A percentile compares a stretch with the other conserved stretches of the same genome.
Evolutionary conservation across 1,139 yeast genomes (phyloP).

Genomic region (Fermentozyma sake): DNA sequence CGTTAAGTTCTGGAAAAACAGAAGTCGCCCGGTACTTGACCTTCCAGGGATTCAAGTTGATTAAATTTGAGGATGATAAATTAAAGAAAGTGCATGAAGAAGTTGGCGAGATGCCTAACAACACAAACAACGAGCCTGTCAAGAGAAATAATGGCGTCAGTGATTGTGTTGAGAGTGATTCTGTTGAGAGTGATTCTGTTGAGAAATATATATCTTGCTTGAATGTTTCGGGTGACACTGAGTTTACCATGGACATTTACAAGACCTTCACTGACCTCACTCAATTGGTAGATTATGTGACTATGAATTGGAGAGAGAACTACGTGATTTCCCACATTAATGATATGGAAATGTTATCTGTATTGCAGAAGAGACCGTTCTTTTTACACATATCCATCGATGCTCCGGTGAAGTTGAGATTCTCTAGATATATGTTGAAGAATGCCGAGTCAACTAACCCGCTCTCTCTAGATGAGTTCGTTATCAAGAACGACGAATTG

Average conservation of each 20-base stretch:
- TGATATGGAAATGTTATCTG: conserved; percentile 39
- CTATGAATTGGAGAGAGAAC: conserved; percentile 62
- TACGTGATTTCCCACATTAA: conserved; percentile 57
- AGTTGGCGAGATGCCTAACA: too few relatives aligned
- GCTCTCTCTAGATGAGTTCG: conserved; percentile 38
- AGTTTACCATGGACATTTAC: conserved; percentile 3
- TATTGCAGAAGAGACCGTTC: conserved; percentile 72
- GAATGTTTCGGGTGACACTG: too few relatives aligned
- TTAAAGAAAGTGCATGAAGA: too few relatives aligned
- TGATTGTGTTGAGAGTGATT: too few relatives aligned
- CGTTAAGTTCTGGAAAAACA: conserved; percentile 64
- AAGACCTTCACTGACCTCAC: conserved; percentile 19
- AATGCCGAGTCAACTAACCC: conserved; percentile 6
- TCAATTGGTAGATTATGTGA: conserved; percentile 57
- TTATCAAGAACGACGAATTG: conserved; percentile 39
- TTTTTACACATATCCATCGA: conserved; percentile 78
- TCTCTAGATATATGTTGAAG: conserved; percentile 37
- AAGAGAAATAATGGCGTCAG: too few relatives aligned
- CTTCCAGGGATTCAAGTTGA: conserved; percentile 50
- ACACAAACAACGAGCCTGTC: too few relatives aligned
- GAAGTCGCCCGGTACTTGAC: conserved; percentile 59
- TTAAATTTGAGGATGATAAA: conserved; percentile 12
- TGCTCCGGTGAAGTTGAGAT: conserved; percentile 61
- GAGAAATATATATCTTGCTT: too few relatives aligned
- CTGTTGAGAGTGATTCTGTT: too few relatives aligned